Evolutionary conservation across 2,329 filamentous ascomycete species (phyloP).

Genomic region (Cladosporium halotolerans): DNA sequence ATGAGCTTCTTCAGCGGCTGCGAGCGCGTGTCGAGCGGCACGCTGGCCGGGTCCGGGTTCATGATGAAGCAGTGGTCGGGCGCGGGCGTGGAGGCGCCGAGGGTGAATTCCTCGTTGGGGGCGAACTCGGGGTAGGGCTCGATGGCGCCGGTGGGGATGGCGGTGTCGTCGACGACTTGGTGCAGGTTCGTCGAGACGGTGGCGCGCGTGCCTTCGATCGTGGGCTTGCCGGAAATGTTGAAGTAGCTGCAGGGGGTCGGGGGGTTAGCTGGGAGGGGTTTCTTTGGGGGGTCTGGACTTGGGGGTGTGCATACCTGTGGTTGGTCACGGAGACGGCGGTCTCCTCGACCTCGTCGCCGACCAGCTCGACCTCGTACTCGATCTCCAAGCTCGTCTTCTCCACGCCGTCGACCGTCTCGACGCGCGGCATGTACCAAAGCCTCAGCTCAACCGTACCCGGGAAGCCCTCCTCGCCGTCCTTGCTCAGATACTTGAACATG

Average conservation of each 20-base stretch:
- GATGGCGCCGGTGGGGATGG: slow-evolving; percentile 68
- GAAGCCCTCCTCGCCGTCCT: slow-evolving; percentile 82
- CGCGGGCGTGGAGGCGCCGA: slow-evolving; percentile 64
- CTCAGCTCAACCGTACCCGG: slow-evolving; percentile 75
- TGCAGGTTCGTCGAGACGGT: slow-evolving; percentile 56
- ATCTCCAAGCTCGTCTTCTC: slow-evolving; percentile 69
- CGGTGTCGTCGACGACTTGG: slow-evolving; percentile 64
- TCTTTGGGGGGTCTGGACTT: too few species aligned
- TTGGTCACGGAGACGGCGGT: slow-evolving; percentile 92
- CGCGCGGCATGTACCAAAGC: slow-evolving; percentile 72
- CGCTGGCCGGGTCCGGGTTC: slow-evolving; percentile 52
- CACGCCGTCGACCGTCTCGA: slow-evolving; percentile 48
- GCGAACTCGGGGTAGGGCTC: slow-evolving; percentile 59
- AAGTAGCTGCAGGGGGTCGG: slow-evolving; percentile 49
- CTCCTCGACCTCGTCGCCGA: slow-evolving; percentile 69
- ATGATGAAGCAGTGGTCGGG: slow-evolving; percentile 90
- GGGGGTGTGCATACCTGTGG: slow-evolving; percentile 62
- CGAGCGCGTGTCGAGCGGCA: slow-evolving; percentile 47
- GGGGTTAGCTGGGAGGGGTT: neutral
- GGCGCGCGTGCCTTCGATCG: slow-evolving; percentile 57
- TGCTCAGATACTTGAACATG: slow-evolving; percentile 53
- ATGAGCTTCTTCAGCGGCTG: slow-evolving; percentile 61
- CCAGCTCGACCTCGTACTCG: slow-evolving; percentile 82
- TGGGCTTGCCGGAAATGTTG: slow-evolving; percentile 56
- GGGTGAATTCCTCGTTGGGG: slow-evolving; percentile 61